phyloP scores from a whole-genome alignment of 164 flowering plant genomes.

The Cinnamomum micranthum region DNA sequence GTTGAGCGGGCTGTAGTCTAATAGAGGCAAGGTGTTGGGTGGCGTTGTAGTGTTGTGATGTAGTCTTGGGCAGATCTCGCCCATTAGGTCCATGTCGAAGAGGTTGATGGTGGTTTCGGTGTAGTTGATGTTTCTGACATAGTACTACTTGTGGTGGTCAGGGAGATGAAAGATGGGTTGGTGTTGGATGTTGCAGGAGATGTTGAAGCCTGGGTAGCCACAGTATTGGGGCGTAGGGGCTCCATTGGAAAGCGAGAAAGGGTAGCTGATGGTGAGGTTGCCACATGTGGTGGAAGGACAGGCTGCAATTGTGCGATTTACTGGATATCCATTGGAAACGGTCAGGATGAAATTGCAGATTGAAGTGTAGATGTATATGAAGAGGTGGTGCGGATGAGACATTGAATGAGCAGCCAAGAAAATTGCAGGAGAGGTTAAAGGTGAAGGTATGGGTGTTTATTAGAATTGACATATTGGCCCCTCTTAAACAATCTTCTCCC shows the following conservation, averaged over 20 bases:
- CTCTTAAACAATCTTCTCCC: too few relatives aligned
- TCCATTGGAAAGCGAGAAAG: neutral
- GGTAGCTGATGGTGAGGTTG: constrained; percentile 3
- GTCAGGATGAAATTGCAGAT: neutral
- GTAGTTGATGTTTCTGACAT: neutral
- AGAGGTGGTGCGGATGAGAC: neutral
- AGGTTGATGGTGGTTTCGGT: neutral
- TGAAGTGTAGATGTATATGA: neutral
- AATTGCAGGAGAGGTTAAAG: too few relatives aligned
- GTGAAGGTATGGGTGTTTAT: too few relatives aligned
- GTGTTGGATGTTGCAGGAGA: constrained; percentile 3
- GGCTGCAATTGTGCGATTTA: neutral
- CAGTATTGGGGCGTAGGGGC: neutral
- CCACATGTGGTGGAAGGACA: neutral
- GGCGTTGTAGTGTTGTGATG: neutral
- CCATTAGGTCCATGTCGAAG: neutral
- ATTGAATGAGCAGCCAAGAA: neutral
- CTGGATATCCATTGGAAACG: neutral
- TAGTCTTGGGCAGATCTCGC: neutral
- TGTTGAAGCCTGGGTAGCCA: constrained; percentile 9
- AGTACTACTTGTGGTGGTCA: neutral
- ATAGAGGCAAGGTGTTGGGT: neutral
- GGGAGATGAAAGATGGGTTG: constrained; percentile 1
- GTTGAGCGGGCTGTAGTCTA: neutral
- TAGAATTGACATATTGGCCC: too few relatives aligned